These are phyloP conservation scores for Coemansia sp. DNA, from an alignment of 192 early-diverging fungal genomes.

Conservation along the genomic window DNA sequence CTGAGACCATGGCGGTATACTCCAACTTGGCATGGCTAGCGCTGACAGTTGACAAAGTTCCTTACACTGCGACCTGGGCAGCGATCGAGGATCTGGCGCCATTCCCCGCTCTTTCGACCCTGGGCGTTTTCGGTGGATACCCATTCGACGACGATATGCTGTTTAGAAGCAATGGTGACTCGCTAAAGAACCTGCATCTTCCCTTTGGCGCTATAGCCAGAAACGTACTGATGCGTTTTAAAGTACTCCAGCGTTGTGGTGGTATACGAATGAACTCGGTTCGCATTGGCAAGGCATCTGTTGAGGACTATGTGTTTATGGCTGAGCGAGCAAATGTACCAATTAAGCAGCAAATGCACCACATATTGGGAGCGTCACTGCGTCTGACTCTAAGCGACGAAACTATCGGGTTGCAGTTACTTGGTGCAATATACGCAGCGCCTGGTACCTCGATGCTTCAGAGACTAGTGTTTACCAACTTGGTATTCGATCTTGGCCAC, in stretches of 20 bases:
- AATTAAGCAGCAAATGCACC: not conserved
- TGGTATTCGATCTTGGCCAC: not conserved
- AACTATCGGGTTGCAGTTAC: not conserved
- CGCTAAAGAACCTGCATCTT: not conserved
- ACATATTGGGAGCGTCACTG: not conserved
- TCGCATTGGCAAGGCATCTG: not conserved
- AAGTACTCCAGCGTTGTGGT: not conserved
- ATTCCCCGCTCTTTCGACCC: not conserved
- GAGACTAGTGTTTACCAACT: not conserved
- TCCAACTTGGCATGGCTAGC: not conserved
- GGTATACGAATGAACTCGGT: not conserved
- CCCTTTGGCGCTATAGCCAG: not conserved
- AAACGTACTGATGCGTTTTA: not conserved
- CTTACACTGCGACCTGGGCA: not conserved
- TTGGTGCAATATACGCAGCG: not conserved
- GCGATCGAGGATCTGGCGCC: not conserved
- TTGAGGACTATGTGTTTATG: not conserved
- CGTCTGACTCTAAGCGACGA: not conserved
- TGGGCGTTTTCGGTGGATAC: not conserved
- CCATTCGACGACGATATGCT: conserved; percentile 1
- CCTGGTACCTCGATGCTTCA: not conserved
- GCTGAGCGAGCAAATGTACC: not conserved
- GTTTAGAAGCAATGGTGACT: not conserved
- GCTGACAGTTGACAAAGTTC: not conserved
- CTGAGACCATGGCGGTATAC: not conserved